These are phyloP conservation scores for Rhodotorula diobovata DNA, from an alignment of 768 basidiomycete genomes.

Conservation along the genomic window DNA sequence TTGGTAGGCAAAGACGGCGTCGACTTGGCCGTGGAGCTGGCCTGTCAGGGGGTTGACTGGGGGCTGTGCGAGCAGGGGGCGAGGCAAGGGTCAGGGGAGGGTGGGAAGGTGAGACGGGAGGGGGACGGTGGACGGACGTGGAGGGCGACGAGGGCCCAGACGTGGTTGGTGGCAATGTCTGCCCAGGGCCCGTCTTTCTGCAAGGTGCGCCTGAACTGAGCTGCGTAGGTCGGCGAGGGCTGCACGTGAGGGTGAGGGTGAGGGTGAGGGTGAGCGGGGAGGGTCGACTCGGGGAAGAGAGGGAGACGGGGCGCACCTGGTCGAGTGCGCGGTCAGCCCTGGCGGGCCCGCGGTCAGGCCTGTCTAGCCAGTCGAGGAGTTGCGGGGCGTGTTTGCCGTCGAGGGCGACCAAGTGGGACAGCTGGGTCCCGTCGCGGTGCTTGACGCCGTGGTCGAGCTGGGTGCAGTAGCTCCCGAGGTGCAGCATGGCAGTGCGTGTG, in stretches of 20 bases:
- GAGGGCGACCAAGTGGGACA: constrained; percentile 12
- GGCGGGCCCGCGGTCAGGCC: neutral
- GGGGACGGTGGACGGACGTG: constrained; percentile 15
- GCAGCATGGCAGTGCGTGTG: neutral
- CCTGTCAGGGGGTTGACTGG: neutral
- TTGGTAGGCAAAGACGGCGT: constrained; percentile 12
- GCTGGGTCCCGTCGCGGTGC: neutral
- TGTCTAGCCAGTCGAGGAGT: constrained; percentile 12
- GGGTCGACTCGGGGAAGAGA: neutral
- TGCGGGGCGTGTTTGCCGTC: neutral
- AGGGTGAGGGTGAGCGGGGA: neutral
- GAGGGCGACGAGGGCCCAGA: constrained; percentile 18
- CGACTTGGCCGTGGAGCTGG: neutral
- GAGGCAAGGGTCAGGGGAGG: too few relatives aligned
- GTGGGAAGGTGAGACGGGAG: neutral
- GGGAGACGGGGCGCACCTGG: neutral
- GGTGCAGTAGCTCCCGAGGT: neutral
- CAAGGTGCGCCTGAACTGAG: neutral
- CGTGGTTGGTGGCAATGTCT: constrained; percentile 20
- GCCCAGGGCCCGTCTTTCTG: constrained; percentile 1
- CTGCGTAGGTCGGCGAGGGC: neutral
- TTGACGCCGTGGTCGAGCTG: neutral
- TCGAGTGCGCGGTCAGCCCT: neutral
- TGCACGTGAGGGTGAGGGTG: neutral
- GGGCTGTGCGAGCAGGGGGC: neutral